Evolutionary conservation across 164 flowering plant species (phyloP).

Genomic region (Chloranthus sessilifolius): DNA sequence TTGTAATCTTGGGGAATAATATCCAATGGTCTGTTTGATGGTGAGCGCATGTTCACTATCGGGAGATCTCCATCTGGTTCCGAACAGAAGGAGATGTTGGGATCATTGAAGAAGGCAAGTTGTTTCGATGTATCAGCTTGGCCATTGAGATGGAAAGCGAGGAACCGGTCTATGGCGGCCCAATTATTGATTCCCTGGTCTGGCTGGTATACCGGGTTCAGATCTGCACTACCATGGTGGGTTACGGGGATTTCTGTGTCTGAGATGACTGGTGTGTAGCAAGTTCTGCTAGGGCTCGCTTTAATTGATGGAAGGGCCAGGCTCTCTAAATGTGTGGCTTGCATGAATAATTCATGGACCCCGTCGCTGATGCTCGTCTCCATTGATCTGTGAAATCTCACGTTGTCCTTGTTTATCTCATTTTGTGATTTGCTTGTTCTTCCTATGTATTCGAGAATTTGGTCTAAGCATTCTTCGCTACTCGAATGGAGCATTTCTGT

Average conservation of each 20-base stretch:
- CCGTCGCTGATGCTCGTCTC: background rate
- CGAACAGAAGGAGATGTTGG: conserved; percentile 23
- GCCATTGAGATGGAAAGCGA: conserved; percentile 60
- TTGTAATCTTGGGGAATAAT: conserved; percentile 24
- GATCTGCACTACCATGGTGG: background rate
- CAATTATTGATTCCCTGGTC: conserved; percentile 33
- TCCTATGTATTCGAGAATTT: conserved; percentile 39
- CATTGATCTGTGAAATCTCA: background rate
- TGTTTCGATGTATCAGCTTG: conserved; percentile 33
- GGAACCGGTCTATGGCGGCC: conserved; percentile 53
- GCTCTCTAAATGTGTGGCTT: conserved; percentile 55
- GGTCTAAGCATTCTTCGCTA: conserved; percentile 47
- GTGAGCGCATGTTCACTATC: conserved; percentile 17
- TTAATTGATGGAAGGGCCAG: conserved; percentile 23
- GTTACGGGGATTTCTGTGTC: background rate
- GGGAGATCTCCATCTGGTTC: conserved; percentile 24
- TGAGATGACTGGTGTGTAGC: too few relatives aligned
- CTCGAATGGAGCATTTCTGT: conserved; percentile 21
- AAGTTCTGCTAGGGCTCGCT: background rate
- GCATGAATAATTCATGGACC: conserved; percentile 31
- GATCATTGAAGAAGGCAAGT: conserved; percentile 22
- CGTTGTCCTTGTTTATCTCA: conserved; percentile 12
- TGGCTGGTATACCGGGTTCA: background rate
- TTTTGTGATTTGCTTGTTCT: conserved; percentile 36
- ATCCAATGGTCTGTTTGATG: conserved; percentile 15